Base-by-base conservation (phyloP, 441 rosid genomes). In the Iberis amara region DNA sequence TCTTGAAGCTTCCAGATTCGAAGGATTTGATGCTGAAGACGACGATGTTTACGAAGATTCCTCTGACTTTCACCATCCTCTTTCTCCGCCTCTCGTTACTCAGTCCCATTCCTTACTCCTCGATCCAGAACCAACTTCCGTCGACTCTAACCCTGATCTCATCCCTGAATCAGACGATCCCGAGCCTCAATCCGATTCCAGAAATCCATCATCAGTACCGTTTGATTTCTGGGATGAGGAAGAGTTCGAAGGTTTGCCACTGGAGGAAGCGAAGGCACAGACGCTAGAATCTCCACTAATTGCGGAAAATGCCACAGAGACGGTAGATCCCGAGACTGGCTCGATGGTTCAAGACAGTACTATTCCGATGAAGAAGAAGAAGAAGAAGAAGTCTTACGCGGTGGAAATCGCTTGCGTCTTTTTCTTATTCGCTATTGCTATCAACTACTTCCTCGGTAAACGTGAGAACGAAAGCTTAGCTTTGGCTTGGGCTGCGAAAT, bases 191-290 rank as follows among this genome's bases (percentile, higher is more conserved):
- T 36, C 74, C 7, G 73, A 57, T 64, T 36, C 75, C 8, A 39
- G 59, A 38, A 73, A 48, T 46, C 73, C 71, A 37, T 52, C 21
- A 3, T 18, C 21, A 18, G 21, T 18, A 18, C 30, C 81, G 0
- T 47, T 87, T 52, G 96, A 85, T 21, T 81, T 74, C 73, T 91
- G 96, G 98, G 96, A 91, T 55, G 98, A 91, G 49, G 98, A 91
- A 40, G 98, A 91, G 66, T 91, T 91, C 70, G 98, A 91, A 45
- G 98, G 98, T 7, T 66, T 91, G 6, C 96, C 94, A 1, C 39
- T 59, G 11, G 21, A 18, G 21, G 21, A 18, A 18, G 76, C 30
- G 30, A 6, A 73, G 2, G 67, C 66, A 1, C 50, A 69, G 8
- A 27, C 52, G 13, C 4, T 1, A n/a, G 44, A 66, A 0, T 11